Evolutionary conservation across 495 filamentous ascomycete species (phyloP), one percentile per base, ranked within the genome.

Genomic region (Aspergillus asperescens): DNA sequence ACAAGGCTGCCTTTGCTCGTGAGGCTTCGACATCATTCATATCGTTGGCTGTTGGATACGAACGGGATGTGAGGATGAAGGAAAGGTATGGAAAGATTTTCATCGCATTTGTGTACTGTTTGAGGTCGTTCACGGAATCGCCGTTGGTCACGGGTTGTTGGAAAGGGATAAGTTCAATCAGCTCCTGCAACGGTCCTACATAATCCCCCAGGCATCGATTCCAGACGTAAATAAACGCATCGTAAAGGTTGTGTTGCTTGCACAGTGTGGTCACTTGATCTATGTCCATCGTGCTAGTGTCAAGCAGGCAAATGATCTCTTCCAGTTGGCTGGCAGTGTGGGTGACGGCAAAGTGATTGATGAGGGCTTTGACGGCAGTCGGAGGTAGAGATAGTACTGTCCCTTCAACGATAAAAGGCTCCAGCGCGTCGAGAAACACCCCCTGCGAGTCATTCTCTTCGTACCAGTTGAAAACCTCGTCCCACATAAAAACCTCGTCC

Each of bases 181-280:
- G 79, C 55, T 96, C 90, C 61, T 89, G 82, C 31, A 97, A 71
- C 13, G 92, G 92, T 0, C 92, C 91, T 48, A 96, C 86, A 58
- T 92, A 95, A 68, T 98, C 93, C 57, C 72, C 73, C 22, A 98
- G 68, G 28, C 87, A 90, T 65, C 88, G 86, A 46, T 93, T 96
- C 92, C 93, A 98, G 51, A 97, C 88, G 66, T 97, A 97, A 43
- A 96, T 88, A 58, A 95, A 81, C 9, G 94, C 93, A 72, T 98
- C 94, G 60, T 95, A 97, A 5, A 98, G 81, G 46, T 86, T 80
- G 59, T 96, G 82, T 55, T 89, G 83, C 60, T 90, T 93, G 77
- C 94, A 98, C 4, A 98, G 78, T 13, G 80, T 81, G 0, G 90
- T 95, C 41, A 92, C 82, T 64, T 96, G 90, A 60, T 98, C 90